Evolutionary conservation across 257 asterid genomes (phyloP), one percentile per base, ranked within the genome.

Genomic region (Solanum sejunctum): DNA sequence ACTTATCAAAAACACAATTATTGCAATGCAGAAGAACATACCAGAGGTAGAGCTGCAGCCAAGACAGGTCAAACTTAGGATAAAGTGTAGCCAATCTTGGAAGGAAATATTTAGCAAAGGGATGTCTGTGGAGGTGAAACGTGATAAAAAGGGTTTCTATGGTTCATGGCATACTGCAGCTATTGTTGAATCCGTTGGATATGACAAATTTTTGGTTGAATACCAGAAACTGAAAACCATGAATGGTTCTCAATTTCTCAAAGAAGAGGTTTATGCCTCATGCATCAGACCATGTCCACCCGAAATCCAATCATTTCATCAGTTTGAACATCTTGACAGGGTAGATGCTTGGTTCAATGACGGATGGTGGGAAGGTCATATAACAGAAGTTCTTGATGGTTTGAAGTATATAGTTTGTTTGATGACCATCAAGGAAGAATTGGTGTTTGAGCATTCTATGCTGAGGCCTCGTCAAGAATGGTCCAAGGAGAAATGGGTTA

Each of bases 381-480:
- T 92, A 63, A 60, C 28, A 80, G 83, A 84, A 79, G 89, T 88
- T 56, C 20, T 85, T 79, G 87, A 73, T 69, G 88, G 83, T 67
- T 78, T 72, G 41, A 84, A 60, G 80, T 92, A 91, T 79, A 4
- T 17, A 47, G 89, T 91, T 79, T 77, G 77, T 78, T 91, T 93
- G 57, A 17, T 41, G 32, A 51, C 73, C 67, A 18, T 89, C 6
- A 80, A 84, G n/a, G 90, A 89, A 75, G 88, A 87, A 47, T 64
- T 89, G 83, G 71, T 55, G 17, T 91, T 88, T 39, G 91, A 85
- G 61, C 91, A 87, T 84, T 83, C 43, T 81, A 23, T 85, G 6
- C 71, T 93, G 87, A 89, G 95, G 92, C 91, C 92, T 86, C 91
- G 79, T 88, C 97, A 91, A 84, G 92, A 90, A 21, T 92, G 94